Evolutionary conservation across 2,329 filamentous ascomycete genomes (phyloP).

Genomic region (Colletotrichum sp.): DNA sequence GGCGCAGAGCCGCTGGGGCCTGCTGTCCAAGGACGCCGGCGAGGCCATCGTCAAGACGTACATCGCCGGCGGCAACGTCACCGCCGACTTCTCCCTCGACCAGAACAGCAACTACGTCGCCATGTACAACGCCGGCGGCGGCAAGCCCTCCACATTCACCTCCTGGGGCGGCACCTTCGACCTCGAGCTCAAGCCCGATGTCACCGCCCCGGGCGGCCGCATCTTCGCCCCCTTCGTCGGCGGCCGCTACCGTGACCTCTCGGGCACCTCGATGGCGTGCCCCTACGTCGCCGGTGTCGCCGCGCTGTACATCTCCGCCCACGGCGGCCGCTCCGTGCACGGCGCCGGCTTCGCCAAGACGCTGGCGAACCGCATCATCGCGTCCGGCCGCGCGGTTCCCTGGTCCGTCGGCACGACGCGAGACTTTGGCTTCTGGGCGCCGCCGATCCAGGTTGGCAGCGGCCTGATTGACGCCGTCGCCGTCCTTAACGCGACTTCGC

Average conservation of each 20-base stretch:
- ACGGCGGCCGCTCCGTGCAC: slow-evolving; percentile 44
- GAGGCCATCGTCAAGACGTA: slow-evolving; percentile 34
- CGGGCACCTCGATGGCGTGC: slow-evolving; percentile 62
- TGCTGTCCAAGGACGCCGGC: slow-evolving; percentile 26
- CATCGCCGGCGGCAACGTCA: slow-evolving; percentile 33
- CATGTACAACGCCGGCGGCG: slow-evolving; percentile 31
- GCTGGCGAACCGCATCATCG: slow-evolving; percentile 20
- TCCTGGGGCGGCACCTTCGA: slow-evolving; percentile 49
- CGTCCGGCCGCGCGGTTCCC: slow-evolving; percentile 15
- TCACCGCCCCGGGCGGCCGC: slow-evolving; percentile 53
- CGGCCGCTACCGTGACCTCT: slow-evolving; percentile 48
- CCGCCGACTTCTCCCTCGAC: slow-evolving; percentile 27
- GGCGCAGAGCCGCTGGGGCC: slow-evolving; percentile 13
- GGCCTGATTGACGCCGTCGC: slow-evolving; percentile 40
- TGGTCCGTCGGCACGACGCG: slow-evolving; percentile 13
- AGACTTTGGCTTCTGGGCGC: slow-evolving; percentile 29
- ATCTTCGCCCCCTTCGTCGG: slow-evolving; percentile 56
- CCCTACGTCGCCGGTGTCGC: slow-evolving; percentile 58
- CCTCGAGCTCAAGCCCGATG: slow-evolving; percentile 54
- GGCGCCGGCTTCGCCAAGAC: slow-evolving; percentile 21
- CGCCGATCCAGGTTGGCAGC: slow-evolving; percentile 43
- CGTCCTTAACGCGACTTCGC: slow-evolving; percentile 3
- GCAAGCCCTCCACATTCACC: slow-evolving; percentile 46
- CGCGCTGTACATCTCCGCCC: slow-evolving; percentile 47
- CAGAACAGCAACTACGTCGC: slow-evolving; percentile 6